phyloP scores from a whole-genome alignment of 306 rosid genomes.

The Sesbania bispinosa region DNA sequence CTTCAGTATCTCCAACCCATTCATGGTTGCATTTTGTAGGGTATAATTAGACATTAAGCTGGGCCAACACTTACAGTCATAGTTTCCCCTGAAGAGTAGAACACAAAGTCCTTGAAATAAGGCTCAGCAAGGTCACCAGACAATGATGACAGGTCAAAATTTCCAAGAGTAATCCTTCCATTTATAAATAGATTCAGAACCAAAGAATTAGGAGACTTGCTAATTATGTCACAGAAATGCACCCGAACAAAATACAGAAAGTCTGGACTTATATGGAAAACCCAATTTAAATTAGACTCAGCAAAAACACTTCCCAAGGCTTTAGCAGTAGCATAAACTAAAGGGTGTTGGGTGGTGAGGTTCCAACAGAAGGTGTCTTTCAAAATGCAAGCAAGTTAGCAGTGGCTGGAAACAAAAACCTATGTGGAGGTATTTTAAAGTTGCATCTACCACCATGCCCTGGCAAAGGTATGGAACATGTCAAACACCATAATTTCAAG shows the following conservation, averaged over 20 bases:
- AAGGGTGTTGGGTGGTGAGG: conserved; percentile 27
- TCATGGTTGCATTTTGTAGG: not conserved
- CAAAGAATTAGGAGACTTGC: not conserved
- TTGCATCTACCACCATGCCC: too few relatives aligned
- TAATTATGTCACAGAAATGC: not conserved
- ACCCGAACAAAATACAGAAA: not conserved
- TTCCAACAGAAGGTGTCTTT: conserved; percentile 27
- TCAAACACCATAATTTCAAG: too few relatives aligned
- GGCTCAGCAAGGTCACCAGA: not conserved
- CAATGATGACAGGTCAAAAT: not conserved
- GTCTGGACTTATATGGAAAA: not conserved
- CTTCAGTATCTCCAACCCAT: not conserved
- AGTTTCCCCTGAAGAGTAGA: not conserved
- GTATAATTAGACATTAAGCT: too few relatives aligned
- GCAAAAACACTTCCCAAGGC: not conserved
- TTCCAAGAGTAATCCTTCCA: not conserved
- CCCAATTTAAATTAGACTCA: not conserved
- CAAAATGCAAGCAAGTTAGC: not conserved
- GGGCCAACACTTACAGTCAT: not conserved
- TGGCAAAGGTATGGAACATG: too few relatives aligned
- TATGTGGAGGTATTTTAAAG: conserved; percentile 2
- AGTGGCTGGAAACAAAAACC: not conserved
- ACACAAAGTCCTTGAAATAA: not conserved
- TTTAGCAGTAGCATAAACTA: not conserved
- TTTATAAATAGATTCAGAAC: not conserved